phyloP scores from a whole-genome alignment of 1,284 basidiomycete species.

The Mycena citricolor region DNA sequence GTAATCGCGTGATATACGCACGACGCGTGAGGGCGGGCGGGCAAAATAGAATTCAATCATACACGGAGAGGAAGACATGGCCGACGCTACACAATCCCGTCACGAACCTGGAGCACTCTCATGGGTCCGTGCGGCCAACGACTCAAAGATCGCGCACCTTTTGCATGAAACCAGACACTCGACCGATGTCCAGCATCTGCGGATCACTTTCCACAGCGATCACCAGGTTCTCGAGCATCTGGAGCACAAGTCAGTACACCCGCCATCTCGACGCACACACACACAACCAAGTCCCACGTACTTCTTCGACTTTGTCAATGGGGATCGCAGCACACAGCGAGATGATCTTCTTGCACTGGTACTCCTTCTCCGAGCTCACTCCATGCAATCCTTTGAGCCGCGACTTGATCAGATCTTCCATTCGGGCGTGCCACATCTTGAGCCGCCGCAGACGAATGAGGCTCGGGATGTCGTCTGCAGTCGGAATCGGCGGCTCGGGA shows the following conservation, averaged over 20 bases:
- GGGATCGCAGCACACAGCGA: constrained; percentile 87
- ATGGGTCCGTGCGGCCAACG: no score
- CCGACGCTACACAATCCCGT: constrained; percentile 71
- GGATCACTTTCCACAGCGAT: constrained; percentile 89
- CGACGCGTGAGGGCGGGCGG: no score
- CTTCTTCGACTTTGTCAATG: constrained; percentile 86
- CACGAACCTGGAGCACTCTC: constrained; percentile 65
- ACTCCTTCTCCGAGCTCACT: constrained; percentile 81
- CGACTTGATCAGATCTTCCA: constrained; percentile 72
- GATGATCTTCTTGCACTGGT: constrained; percentile 89
- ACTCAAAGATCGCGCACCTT: constrained; percentile 46
- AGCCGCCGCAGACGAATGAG: constrained; percentile 74
- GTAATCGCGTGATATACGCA: no score
- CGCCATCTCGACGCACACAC: background rate
- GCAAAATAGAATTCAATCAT: no score
- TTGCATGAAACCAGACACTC: constrained; percentile 89
- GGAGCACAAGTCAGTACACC: constrained; percentile 24
- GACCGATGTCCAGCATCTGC: constrained; percentile 79
- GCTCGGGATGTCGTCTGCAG: constrained; percentile 53
- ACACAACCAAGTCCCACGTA: constrained; percentile 42
- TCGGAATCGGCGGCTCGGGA: constrained; percentile 66
- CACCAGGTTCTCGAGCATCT: constrained; percentile 88
- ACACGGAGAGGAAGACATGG: no score
- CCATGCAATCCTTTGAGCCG: constrained; percentile 74
- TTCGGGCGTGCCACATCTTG: constrained; percentile 79